phyloP scores from a whole-genome alignment of 2,329 filamentous ascomycete genomes.

The Myriosclerotinia duriaeana region DNA sequence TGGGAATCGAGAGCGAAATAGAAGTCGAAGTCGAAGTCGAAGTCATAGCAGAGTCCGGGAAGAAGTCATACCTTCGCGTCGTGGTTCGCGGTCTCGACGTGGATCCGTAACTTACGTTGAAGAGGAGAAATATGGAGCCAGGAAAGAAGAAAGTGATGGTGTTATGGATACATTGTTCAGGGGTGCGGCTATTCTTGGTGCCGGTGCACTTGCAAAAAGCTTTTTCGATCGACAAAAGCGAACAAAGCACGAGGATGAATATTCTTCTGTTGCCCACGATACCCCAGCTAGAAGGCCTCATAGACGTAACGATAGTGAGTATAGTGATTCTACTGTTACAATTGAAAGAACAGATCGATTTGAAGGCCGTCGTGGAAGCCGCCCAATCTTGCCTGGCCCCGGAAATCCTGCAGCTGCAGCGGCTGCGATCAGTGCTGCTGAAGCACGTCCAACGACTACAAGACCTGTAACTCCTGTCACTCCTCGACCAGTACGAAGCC shows the following conservation, averaged over 20 bases:
- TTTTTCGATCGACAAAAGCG: conserved; percentile 55
- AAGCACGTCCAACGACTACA: conserved; percentile 41
- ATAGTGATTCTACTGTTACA: conserved; percentile 47
- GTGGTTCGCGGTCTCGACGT: conserved; percentile 44
- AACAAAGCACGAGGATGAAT: conserved; percentile 53
- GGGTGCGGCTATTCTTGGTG: conserved; percentile 61
- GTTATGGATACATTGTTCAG: conserved; percentile 61
- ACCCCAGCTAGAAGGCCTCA: conserved; percentile 54
- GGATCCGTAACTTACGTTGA: conserved; percentile 55
- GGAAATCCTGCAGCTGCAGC: conserved; percentile 48
- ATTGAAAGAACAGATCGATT: conserved; percentile 31
- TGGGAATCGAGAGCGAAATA: conserved; percentile 38
- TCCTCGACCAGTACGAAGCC: conserved; percentile 46
- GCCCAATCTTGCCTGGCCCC: conserved; percentile 48
- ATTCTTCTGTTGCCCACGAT: conserved; percentile 62
- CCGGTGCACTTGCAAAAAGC: conserved; percentile 59
- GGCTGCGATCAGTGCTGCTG: conserved; percentile 50
- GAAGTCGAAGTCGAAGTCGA: conserved; percentile 31
- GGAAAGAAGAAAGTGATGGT: conserved; percentile 49
- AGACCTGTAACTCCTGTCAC: conserved; percentile 30
- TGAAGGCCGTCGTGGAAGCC: conserved; percentile 38
- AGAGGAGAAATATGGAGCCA: conserved; percentile 60
- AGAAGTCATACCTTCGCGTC: conserved; percentile 54
- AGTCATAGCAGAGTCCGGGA: conserved; percentile 34
- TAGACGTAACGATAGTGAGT: conserved; percentile 43